A percentile compares a stretch with the other conserved stretches of the same genome.
These are phyloP conservation scores for Zygoascus meyerae DNA, from an alignment of 1,139 yeast genomes.

Conservation along the genomic window DNA sequence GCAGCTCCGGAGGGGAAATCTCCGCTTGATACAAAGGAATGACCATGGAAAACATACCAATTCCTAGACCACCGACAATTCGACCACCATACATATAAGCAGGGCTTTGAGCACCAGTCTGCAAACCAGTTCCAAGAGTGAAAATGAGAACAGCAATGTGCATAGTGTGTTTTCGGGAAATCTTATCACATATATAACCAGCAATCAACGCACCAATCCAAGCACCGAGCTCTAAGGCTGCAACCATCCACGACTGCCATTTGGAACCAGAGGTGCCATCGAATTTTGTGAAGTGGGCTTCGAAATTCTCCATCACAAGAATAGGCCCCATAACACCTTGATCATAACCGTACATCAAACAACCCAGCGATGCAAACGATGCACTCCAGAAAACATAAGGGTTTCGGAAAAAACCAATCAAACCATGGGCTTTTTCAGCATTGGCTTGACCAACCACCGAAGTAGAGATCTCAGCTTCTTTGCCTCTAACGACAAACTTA, in stretches of 20 bases:
- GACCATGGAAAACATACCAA: constrained; percentile 52
- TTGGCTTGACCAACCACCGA: constrained; percentile 23
- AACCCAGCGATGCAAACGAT: constrained; percentile 32
- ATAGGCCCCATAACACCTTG: constrained; percentile 55
- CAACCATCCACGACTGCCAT: constrained; percentile 38
- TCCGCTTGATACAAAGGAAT: constrained; percentile 62
- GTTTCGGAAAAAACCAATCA: constrained; percentile 19
- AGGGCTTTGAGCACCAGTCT: constrained; percentile 44
- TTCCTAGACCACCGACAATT: constrained; percentile 49
- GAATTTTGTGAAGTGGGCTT: constrained; percentile 43
- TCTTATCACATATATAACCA: constrained; percentile 26
- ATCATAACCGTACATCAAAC: constrained; percentile 32
- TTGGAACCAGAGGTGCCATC: constrained; percentile 48
- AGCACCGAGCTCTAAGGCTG: constrained; percentile 31
- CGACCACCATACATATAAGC: constrained; percentile 30
- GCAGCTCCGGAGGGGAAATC: constrained; percentile 48
- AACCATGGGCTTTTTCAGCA: constrained; percentile 18
- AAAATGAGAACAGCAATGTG: constrained; percentile 49
- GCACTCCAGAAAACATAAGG: constrained; percentile 37
- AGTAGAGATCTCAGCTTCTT: constrained; percentile 18
- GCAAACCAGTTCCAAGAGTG: constrained; percentile 56
- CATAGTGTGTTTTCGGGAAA: constrained; percentile 40
- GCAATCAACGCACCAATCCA: constrained; percentile 28
- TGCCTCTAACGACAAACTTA: constrained; percentile 6
- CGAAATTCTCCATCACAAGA: constrained; percentile 49